Evolutionary conservation across 1,284 basidiomycete genomes (phyloP).

Genomic region (Cryptococcus deneoformans): DNA sequence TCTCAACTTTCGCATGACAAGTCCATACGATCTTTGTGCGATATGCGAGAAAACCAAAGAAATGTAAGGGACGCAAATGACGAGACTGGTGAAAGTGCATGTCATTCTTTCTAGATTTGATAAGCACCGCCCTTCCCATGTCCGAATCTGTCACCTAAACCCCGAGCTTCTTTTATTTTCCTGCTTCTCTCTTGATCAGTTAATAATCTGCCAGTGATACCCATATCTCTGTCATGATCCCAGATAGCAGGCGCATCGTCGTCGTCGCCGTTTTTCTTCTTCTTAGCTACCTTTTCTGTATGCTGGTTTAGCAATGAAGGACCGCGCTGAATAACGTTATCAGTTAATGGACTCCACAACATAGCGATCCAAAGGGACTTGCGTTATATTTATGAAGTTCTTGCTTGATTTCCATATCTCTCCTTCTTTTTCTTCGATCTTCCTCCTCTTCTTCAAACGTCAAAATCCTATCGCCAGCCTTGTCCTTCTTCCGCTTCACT

Average conservation of each 20-base stretch:
- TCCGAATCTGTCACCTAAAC: conserved; percentile 76
- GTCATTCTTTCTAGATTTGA: conserved; percentile 17
- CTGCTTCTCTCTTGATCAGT: conserved; percentile 73
- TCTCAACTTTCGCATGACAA: too few species aligned
- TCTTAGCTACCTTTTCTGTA: conserved; percentile 35
- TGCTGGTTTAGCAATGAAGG: conserved; percentile 69
- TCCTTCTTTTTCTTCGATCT: conserved; percentile 54
- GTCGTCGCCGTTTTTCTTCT: conserved; percentile 48
- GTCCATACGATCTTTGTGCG: too few species aligned
- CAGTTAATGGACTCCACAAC: conserved; percentile 1
- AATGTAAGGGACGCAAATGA: too few species aligned
- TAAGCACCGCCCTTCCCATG: conserved; percentile 50
- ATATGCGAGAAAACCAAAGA: too few species aligned
- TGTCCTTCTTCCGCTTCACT: conserved; percentile 67
- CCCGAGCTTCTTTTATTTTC: conserved; percentile 72
- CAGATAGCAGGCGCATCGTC: conserved; percentile 67
- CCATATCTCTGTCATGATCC: conserved; percentile 87
- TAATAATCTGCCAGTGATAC: conserved; percentile 74
- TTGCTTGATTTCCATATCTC: conserved; percentile 64
- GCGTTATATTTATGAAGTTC: conserved; percentile 80
- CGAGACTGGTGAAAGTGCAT: too few species aligned
- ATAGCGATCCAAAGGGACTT: conserved; percentile 32
- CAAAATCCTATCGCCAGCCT: conserved; percentile 13
- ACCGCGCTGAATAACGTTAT: conserved; percentile 52
- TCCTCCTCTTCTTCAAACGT: conserved; percentile 52